A percentile compares a stretch with the other conserved stretches of the same genome.
phyloP scores from a whole-genome alignment of 495 filamentous ascomycete genomes.

The Talaromyces trachyspermus region DNA sequence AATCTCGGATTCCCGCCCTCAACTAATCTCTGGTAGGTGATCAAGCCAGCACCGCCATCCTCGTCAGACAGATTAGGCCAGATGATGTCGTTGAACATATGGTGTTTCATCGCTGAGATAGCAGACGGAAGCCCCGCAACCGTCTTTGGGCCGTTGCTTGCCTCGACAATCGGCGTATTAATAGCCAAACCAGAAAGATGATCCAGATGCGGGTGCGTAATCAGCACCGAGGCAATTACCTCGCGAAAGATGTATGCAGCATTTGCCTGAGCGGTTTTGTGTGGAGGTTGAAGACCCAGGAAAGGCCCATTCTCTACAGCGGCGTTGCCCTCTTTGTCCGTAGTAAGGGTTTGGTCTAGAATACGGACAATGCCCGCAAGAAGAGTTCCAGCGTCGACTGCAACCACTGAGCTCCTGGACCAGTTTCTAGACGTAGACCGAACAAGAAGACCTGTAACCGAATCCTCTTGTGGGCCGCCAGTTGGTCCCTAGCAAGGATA shows the following conservation, averaged over 20 bases:
- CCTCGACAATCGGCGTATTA: constrained; percentile 76
- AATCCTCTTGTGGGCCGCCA: constrained; percentile 83
- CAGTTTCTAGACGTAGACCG: constrained; percentile 72
- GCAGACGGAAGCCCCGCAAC: constrained; percentile 79
- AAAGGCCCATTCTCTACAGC: constrained; percentile 57
- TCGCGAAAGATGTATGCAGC: constrained; percentile 68
- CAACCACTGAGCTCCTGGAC: constrained; percentile 71
- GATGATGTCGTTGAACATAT: constrained; percentile 96
- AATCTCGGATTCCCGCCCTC: constrained; percentile 81
- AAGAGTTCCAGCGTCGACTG: constrained; percentile 89
- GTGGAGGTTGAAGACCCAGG: constrained; percentile 59
- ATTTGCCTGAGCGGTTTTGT: constrained; percentile 59
- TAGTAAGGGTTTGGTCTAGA: constrained; percentile 46
- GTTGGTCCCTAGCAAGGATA: constrained; percentile 61
- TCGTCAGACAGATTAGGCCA: constrained; percentile 98
- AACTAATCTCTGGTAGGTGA: constrained; percentile 81
- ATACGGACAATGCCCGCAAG: constrained; percentile 73
- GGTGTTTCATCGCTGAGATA: constrained; percentile 78
- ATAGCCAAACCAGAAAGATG: constrained; percentile 87
- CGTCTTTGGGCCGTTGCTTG: constrained; percentile 67
- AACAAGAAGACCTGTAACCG: constrained; percentile 82
- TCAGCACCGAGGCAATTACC: constrained; percentile 77
- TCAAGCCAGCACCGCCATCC: constrained; percentile 83
- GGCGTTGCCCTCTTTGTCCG: constrained; percentile 18
- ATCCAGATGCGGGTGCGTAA: constrained; percentile 92